Percentiles rank a stretch among this genome's conserved stretches.
These are phyloP conservation scores for Rosa multiflora DNA, from an alignment of 306 rosid genomes.

Conservation along the genomic window DNA sequence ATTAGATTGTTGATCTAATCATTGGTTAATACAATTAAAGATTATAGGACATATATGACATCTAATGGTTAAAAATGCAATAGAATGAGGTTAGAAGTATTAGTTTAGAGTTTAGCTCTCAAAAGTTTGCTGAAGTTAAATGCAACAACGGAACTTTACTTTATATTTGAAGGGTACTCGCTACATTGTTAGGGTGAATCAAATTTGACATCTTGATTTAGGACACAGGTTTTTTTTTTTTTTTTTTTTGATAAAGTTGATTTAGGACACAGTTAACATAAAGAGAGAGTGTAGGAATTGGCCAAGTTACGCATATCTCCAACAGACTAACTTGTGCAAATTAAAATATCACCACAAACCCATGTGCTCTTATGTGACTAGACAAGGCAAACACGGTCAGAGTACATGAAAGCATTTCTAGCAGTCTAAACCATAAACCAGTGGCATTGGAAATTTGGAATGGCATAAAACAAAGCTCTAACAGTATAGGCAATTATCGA, in stretches of 20 bases:
- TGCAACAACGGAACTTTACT: neutral
- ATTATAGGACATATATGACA: neutral
- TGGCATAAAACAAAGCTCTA: constrained; percentile 38
- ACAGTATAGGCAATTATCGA: constrained; percentile 31
- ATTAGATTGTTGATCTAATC: neutral
- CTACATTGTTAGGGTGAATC: neutral
- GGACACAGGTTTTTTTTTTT: no score
- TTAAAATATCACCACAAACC: constrained; percentile 21
- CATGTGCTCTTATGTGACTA: constrained; percentile 47
- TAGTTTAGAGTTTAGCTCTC: no score
- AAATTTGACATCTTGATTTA: neutral
- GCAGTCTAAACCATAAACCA: constrained; percentile 42
- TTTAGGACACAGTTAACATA: neutral
- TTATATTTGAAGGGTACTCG: neutral
- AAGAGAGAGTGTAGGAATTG: neutral
- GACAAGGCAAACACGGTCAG: constrained; percentile 34
- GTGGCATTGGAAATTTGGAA: constrained; percentile 27
- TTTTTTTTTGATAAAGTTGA: no score
- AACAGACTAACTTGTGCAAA: neutral
- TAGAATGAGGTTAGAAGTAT: no score
- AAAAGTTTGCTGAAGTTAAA: neutral
- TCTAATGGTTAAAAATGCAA: neutral
- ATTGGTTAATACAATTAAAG: no score
- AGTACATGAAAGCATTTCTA: constrained; percentile 27
- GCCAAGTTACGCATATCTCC: neutral